Evolutionary conservation across 2,329 filamentous ascomycete genomes (phyloP).

Genomic region (Verticillium longisporum): DNA sequence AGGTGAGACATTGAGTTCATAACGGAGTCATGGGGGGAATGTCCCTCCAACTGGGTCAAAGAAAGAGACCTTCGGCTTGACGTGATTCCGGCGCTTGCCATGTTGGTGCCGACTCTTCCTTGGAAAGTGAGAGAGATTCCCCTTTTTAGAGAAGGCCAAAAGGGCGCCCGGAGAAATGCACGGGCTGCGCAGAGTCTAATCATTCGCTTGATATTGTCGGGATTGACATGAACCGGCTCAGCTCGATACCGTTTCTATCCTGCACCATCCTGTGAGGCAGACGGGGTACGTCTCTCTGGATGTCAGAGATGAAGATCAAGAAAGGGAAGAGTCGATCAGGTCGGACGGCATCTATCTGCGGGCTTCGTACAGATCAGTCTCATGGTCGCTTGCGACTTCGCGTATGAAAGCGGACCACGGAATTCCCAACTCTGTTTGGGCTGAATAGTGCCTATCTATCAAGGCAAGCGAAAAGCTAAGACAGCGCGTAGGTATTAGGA

Average conservation of each 20-base stretch:
- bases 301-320: too few relatives aligned
- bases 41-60: not conserved
- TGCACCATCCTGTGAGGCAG: too few relatives aligned
- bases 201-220: not conserved
- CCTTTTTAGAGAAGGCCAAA: not conserved
- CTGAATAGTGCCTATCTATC: too few relatives aligned
- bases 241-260: not conserved
- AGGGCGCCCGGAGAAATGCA: not conserved
- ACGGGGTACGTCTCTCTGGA: too few relatives aligned
- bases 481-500: too few relatives aligned
- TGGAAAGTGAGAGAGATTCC: not conserved
- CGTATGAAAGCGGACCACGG: not conserved
- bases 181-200: not conserved
- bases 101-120: not conserved
- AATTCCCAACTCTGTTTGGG: too few relatives aligned
- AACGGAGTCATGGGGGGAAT: not conserved
- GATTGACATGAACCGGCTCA: not conserved
- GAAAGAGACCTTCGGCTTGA: not conserved
- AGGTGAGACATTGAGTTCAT: not conserved
- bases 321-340: not conserved
- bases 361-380: too few relatives aligned
- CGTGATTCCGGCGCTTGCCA: not conserved
- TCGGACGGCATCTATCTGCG: too few relatives aligned
- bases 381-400: not conserved
- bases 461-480: too few relatives aligned